These are phyloP conservation scores for Elsinoe fawcettii DNA, from an alignment of 2,329 filamentous ascomycete genomes.

Conservation along the genomic window DNA sequence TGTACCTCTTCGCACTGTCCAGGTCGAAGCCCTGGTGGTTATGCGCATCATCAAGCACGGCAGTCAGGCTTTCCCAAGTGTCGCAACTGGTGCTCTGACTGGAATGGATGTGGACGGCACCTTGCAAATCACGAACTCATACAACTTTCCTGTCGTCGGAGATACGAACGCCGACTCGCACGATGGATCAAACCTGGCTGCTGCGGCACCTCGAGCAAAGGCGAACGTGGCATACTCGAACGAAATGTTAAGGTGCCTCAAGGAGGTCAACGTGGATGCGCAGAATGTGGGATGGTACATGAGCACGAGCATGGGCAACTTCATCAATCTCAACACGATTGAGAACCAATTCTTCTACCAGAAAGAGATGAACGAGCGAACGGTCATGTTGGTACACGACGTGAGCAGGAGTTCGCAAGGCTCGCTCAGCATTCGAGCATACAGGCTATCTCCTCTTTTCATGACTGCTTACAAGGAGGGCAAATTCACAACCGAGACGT, in stretches of 20 bases:
- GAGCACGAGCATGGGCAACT: constrained; percentile 97
- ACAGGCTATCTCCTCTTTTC: constrained; percentile 79
- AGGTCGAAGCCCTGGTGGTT: constrained; percentile 45
- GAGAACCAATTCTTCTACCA: constrained; percentile 99
- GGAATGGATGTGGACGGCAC: constrained; percentile 80
- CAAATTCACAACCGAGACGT: constrained; percentile 97
- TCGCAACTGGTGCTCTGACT: constrained; percentile 81
- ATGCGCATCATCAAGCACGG: constrained; percentile 99
- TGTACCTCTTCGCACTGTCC: constrained; percentile 20
- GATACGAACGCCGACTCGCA: constrained; percentile 63
- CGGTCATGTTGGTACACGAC: constrained; percentile 86
- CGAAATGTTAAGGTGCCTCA: constrained; percentile 94
- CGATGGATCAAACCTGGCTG: constrained; percentile 63
- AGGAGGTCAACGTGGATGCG: constrained; percentile 96
- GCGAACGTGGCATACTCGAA: constrained; percentile 80
- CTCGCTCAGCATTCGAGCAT: constrained; percentile 79
- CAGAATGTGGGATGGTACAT: constrained; percentile 99
- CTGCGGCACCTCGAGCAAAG: constrained; percentile 86
- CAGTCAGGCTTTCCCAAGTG: constrained; percentile 77
- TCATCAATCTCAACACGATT: constrained; percentile 87
- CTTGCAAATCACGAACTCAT: constrained; percentile 88
- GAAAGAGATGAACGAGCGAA: constrained; percentile 78
- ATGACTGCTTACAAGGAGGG: constrained; percentile 90
- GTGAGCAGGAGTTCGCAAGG: constrained; percentile 92
- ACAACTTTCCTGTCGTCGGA: constrained; percentile 73